Base-by-base conservation (phyloP, 1,284 basidiomycete species). In the Uromyces viciae-fabae region DNA sequence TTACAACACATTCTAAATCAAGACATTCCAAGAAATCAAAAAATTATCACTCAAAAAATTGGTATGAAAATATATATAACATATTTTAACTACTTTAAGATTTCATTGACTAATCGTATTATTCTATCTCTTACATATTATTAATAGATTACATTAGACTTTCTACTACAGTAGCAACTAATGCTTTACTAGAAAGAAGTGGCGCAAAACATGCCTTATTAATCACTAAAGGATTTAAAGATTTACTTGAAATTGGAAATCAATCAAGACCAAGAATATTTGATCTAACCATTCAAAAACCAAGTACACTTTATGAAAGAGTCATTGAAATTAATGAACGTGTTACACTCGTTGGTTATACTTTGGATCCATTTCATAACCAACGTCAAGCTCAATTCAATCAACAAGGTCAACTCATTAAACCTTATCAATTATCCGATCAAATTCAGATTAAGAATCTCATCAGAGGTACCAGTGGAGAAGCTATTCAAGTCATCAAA, bases 81-180 rank as follows among this genome's bases (percentile, higher is more conserved):
- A n/a, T n/a, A n/a, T n/a, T n/a, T n/a, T n/a, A n/a, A n/a, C n/a
- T n/a, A n/a, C n/a, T n/a, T n/a, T n/a, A n/a, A n/a, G 17, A 68
- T 25, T 38, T 25, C 14, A 17, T 11, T 49, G 11, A 11, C 46
- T 49, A 49, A 22, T 49, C 22, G 11, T 49, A 49, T 25, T 3
- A 43, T 25, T 19, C 49, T 58, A 11, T 49, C 46, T 11, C 46
- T 49, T n/a, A 87, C 31, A 22, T 28, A 36, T 40, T 25, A 31
- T 46, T 52, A 4, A 3, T 81, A 94, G 94, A 96, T 84, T 95
- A 94, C 85, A 94, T 97, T 82, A 90, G 95, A 22, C 88, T 98
- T 2, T 94, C 93, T 0, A 98, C 96, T 0, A 99, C 96, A 0
- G 94, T 98, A 1, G 96, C 94, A 0, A 99, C 96, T 22, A 99